These are phyloP conservation scores for Aeschynomene evenia DNA, from an alignment of 306 rosid species.

Conservation along the genomic window DNA sequence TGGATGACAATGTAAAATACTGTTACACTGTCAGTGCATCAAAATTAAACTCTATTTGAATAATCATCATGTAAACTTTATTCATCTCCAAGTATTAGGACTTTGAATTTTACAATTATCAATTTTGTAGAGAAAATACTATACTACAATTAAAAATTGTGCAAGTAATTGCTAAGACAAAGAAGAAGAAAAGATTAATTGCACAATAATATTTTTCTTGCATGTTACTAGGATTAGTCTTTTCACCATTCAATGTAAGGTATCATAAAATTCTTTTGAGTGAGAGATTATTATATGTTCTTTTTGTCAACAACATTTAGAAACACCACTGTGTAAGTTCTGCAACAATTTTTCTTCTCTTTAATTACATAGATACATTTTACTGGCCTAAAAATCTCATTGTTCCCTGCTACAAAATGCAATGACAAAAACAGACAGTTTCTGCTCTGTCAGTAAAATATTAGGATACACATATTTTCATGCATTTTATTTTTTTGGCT, in stretches of 20 bases:
- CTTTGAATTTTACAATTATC: too few species aligned
- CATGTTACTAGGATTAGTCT: not conserved
- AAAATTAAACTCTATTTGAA: too few species aligned
- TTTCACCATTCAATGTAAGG: not conserved
- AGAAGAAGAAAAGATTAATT: too few species aligned
- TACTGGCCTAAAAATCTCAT: constrained; percentile 19
- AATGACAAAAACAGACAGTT: constrained; percentile 23
- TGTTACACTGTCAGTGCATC: too few species aligned
- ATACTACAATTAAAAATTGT: not conserved
- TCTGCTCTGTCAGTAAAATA: constrained; percentile 33
- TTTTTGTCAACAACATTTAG: constrained; percentile 22
- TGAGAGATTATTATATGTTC: constrained; percentile 29
- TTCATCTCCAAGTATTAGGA: too few species aligned
- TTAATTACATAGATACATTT: constrained; percentile 28
- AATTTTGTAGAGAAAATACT: not conserved
- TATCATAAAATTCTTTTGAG: constrained; percentile 1
- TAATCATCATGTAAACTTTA: too few species aligned
- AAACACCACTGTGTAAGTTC: constrained; percentile 15
- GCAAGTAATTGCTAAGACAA: not conserved
- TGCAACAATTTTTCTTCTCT: constrained; percentile 23
- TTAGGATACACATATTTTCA: constrained; percentile 16
- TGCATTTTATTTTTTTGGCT: not conserved
- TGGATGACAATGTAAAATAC: too few species aligned
- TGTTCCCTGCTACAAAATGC: constrained; percentile 27
- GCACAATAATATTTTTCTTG: not conserved